Percentiles rank a stretch among this genome's conserved stretches.
Conservation (phyloP, 768 basidiomycete species). For the Boletus eberwhitei region DNA sequence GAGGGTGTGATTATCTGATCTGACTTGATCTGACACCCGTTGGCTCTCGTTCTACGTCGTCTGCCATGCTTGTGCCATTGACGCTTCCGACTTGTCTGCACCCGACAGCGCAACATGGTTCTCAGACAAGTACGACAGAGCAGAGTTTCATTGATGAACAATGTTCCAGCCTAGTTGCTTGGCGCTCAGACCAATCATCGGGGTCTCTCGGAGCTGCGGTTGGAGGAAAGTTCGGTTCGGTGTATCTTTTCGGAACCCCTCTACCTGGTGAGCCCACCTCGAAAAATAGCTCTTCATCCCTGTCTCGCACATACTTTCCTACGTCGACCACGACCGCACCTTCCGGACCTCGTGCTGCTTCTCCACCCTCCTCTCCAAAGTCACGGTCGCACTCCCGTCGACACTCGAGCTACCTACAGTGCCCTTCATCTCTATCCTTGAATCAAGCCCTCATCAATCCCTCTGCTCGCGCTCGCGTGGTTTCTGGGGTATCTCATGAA, state of each 20-base stretch:
- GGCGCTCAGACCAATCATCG: conserved; percentile 10
- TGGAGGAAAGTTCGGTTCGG: conserved; percentile 23
- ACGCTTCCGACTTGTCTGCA: conserved; percentile 19
- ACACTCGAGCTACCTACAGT: conserved; percentile 28
- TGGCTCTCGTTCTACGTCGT: neutral
- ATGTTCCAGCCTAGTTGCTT: conserved; percentile 15
- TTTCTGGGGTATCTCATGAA: conserved; percentile 69
- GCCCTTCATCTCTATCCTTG: conserved; percentile 37
- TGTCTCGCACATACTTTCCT: conserved; percentile 12
- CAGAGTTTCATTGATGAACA: conserved; percentile 25
- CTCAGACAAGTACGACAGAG: conserved; percentile 15
- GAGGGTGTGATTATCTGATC: neutral
- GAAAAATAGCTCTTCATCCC: conserved; percentile 4
- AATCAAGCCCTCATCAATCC: conserved; percentile 48
- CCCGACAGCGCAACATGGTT: conserved; percentile 1
- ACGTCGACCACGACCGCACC: neutral
- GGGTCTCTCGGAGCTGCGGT: conserved; percentile 17
- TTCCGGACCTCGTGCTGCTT: conserved; percentile 11
- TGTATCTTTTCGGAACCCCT: conserved; percentile 28
- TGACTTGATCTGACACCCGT: neutral
- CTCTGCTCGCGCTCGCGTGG: conserved; percentile 56
- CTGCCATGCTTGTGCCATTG: conserved; percentile 27
- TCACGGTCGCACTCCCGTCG: conserved; percentile 23
- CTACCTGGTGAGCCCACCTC: conserved; percentile 19
- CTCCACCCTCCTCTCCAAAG: conserved; percentile 22